Evolutionary conservation across 2,329 filamentous ascomycete genomes (phyloP).

Genomic region (Paraphaeosphaeria minitans): DNA sequence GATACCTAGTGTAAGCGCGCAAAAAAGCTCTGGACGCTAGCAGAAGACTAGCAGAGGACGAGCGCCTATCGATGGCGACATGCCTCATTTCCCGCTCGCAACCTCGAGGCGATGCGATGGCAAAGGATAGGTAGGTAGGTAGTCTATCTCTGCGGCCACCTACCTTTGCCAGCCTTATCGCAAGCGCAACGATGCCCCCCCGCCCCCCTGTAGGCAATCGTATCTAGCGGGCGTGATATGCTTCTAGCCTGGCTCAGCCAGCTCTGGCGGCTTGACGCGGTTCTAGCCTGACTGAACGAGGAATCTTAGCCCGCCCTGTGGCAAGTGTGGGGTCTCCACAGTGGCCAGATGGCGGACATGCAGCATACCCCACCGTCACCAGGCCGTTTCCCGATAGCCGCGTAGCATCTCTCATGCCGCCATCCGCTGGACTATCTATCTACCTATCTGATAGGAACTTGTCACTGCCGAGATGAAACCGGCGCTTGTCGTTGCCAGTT

Average conservation of each 20-base stretch:
- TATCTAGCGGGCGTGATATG: constrained; percentile 8
- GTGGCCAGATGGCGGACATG: constrained; percentile 2
- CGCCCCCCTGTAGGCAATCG: constrained; percentile 7
- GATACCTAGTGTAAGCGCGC: constrained; percentile 4
- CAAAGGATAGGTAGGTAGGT: too few species aligned
- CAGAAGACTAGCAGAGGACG: neutral
- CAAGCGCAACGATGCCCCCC: neutral
- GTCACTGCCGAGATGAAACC: neutral
- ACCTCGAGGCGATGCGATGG: neutral
- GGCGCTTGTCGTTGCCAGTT: neutral
- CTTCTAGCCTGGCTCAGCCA: constrained; percentile 11
- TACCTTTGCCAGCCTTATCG: neutral
- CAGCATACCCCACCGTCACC: neutral
- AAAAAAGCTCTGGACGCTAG: neutral
- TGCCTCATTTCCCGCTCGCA: constrained; percentile 7
- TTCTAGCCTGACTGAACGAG: constrained; percentile 11
- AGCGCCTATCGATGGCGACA: constrained; percentile 13
- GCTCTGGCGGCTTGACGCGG: constrained; percentile 8
- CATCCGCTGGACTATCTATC: neutral
- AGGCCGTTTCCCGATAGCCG: constrained; percentile 3
- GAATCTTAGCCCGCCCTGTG: constrained; percentile 5
- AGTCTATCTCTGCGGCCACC: constrained; percentile 1
- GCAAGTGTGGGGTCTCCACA: constrained; percentile 21
- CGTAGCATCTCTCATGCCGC: neutral
- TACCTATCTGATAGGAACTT: neutral